A percentile compares a stretch with the other conserved stretches of the same genome.
Evolutionary conservation across 2,329 filamentous ascomycete genomes (phyloP).

Genomic region (Pseudovirgaria hyperparasitica): DNA sequence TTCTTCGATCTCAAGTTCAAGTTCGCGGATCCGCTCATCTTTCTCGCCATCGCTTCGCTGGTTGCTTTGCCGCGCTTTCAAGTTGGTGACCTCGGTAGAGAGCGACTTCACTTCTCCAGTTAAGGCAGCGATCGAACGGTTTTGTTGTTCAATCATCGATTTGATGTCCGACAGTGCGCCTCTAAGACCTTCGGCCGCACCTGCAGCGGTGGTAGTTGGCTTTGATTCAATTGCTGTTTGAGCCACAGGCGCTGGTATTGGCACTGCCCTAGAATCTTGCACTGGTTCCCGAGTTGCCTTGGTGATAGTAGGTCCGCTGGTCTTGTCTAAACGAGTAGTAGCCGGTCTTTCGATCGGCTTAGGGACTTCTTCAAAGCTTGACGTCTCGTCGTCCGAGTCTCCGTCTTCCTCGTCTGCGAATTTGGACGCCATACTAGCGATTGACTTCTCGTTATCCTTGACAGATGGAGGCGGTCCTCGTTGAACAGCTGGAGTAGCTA

Average conservation of each 20-base stretch:
- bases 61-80: constrained; percentile 64
- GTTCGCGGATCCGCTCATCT: constrained; percentile 26
- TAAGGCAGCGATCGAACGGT: constrained; percentile 53
- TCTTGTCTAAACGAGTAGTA: constrained; percentile 23
- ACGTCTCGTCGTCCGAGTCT: constrained; percentile 49
- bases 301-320: constrained; percentile 16
- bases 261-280: too few relatives aligned
- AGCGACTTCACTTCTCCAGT: constrained; percentile 62
- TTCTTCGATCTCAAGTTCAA: constrained; percentile 29
- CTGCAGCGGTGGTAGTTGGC: constrained; percentile 24
- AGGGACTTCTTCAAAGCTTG: constrained; percentile 76
- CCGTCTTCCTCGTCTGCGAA: constrained; percentile 68
- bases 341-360: constrained; percentile 55
- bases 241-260: constrained; percentile 28
- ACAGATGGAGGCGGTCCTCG: constrained; percentile 53
- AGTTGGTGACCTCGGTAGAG: constrained; percentile 43
- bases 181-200: constrained; percentile 43
- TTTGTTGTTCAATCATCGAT: constrained; percentile 62
- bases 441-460: constrained; percentile 76
- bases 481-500: constrained; percentile 25
- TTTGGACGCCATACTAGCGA: constrained; percentile 72
- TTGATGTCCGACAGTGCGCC: constrained; percentile 66
- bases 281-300: constrained; percentile 30
- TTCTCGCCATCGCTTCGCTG: constrained; percentile 21
- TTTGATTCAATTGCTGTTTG: constrained; percentile 26